Base-by-base conservation (phyloP, 208 protist species). In the Blastocrithidia nonstop region DNA sequence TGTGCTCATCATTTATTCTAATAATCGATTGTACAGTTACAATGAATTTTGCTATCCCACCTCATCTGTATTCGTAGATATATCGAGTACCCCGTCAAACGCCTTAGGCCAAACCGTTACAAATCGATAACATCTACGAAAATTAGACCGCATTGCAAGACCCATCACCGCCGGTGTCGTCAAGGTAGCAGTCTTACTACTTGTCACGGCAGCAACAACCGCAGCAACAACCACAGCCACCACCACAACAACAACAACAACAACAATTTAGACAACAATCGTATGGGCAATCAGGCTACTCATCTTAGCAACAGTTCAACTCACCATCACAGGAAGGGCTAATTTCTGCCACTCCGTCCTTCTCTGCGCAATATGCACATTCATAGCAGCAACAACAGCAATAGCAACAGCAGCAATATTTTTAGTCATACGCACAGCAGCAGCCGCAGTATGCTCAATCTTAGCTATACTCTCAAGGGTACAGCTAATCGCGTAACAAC, bases 61-160 rank as follows among this genome's bases (percentile, higher is more conserved):
- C 43, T 3, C 60, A 52, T 29, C 38, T 51, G 19, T 50, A 37
- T 16, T 41, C 58, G 16, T 35, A 61, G 27, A 2, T 15, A 20
- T 15, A 38, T 6, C 35, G n/a, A n/a, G n/a, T n/a, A n/a, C n/a
- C n/a, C n/a, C 24, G 0, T 33, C 23, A 21, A 42, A 61, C 6
- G n/a, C 46, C 11, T 65, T 59, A 7, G 58, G 42, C 25, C n/a
- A n/a, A n/a, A n/a, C n/a, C n/a, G n/a, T n/a, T n/a, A n/a, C n/a
- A n/a, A n/a, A n/a, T n/a, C n/a, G n/a, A n/a, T n/a, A n/a, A n/a
- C n/a, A n/a, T n/a, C n/a, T n/a, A n/a, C n/a, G n/a, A n/a, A n/a
- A 50, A 79, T 2, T 56, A 62, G 38, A 60, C 80, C 44, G 35
- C 53, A 43, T 80, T 81, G 44, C 68, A 80, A 22, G 67, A 86